Evolutionary conservation across 2,329 filamentous ascomycete species (phyloP).

Genomic region (Clarireedia paspali): DNA sequence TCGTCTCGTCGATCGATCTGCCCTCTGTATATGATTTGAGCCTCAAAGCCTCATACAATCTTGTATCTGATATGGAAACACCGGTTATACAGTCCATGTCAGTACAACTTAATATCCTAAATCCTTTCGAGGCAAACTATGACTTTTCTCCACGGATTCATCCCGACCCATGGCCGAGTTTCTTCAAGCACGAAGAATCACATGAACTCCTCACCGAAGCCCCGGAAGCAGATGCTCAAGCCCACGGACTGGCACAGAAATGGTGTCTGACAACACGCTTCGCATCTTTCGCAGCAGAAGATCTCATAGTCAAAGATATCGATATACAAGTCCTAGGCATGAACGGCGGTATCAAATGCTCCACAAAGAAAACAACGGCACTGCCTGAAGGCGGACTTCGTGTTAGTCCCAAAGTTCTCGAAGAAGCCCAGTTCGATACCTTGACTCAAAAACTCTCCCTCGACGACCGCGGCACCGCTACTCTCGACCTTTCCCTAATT

Average conservation of each 20-base stretch:
- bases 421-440: constrained; percentile 66
- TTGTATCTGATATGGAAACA: constrained; percentile 72
- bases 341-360: constrained; percentile 55
- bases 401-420: constrained; percentile 59
- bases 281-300: constrained; percentile 67
- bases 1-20: constrained; percentile 41
- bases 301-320: constrained; percentile 55
- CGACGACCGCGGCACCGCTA: constrained; percentile 71
- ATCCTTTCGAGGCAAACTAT: constrained; percentile 87
- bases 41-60: constrained; percentile 67
- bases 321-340: constrained; percentile 53
- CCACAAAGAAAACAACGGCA: constrained; percentile 33
- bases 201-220: constrained; percentile 22
- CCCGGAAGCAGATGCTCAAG: constrained; percentile 29
- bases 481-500: constrained; percentile 65
- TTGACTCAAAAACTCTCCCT: constrained; percentile 68
- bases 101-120: constrained; percentile 64
- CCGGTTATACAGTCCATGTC: constrained; percentile 67
- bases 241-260: constrained; percentile 64
- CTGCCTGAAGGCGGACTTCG: constrained; percentile 34
- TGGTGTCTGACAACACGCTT: constrained; percentile 72
- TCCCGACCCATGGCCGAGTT: constrained; percentile 73
- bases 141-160: constrained; percentile 77
- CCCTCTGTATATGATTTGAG: constrained; percentile 59
- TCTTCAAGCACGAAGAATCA: constrained; percentile 53